Evolutionary conservation across 2,329 filamentous ascomycete species (phyloP), one percentile per base, ranked within the genome.

Genomic region (Claviceps maximensis): DNA sequence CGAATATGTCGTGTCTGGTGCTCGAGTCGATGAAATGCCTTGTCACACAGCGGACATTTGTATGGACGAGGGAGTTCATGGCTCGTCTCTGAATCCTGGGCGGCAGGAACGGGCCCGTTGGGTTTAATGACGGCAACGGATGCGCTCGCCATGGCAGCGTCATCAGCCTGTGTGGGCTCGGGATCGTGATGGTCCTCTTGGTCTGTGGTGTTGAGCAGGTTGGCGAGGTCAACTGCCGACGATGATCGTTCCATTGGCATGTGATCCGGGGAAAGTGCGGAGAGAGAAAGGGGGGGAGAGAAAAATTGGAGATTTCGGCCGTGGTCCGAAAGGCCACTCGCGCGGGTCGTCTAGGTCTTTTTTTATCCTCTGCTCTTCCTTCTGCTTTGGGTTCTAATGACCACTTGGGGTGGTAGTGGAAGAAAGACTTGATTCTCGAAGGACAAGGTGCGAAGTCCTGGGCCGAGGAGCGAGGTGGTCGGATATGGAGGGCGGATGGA

Each of bases 1-100:
- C 91, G 84, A 66, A 97, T 97, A 71, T 98, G 91, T 62, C 78
- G 73, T 23, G 80, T 83, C 77, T 96, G 91, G 69, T 97, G 91
- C 75, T 97, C 91, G 44, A 98, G 79, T 58, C 93, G 89, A 76
- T 97, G 93, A 74, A 98, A 98, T 56, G 93, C 91, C 78, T 96
- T 95, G 64, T 96, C 91, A 75, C 93, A 98, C 58, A 98, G 81
- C 56, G 91, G 90, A 71, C 91, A 98, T 76, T 97, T 97, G 82
- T 98, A 98, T 0, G 91, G 91, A 53, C 93, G 84, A 55, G 93
- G 93, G 52, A 97, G 80, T 70, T 97, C 91, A 54, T 71, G 75
- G 47, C 65, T 63, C 59, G 57, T 60, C 50, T 88, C 70, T 70
- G 80, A 61, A 58, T 74, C 63, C 64, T 87, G 81, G 54, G 83